Evolutionary conservation across 352 stramenopile genomes (phyloP), one percentile per base, ranked within the genome.

Genomic region (Globisporangium okanoganense): DNA sequence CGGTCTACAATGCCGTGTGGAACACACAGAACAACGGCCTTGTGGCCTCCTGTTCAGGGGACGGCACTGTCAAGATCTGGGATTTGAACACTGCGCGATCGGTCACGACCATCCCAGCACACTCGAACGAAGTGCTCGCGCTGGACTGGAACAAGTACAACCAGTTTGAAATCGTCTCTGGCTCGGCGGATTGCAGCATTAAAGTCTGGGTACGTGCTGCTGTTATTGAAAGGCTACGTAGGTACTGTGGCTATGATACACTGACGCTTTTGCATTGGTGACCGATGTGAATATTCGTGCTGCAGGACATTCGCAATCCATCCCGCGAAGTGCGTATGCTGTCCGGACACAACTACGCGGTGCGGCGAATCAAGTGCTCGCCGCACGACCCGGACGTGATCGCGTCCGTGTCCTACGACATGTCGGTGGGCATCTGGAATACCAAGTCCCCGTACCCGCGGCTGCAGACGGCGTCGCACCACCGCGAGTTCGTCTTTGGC

Each of bases 91-190:
- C 69, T 29, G 73, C 61, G 8, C 74, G 67, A 0, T 86, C 79
- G 0, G 57, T 87, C 27, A 74, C 69, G 2, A 90, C 78, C 29
- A 91, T 96, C 53, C 38, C 66, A n/a, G 86, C 83, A 16, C 86
- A 95, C 65, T 65, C 69, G 47, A 88, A 88, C 41, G 90, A 97
- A 55, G 86, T 97, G 44, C 79, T 97, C 0, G 72, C 83, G 24
- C 73, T 94, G 44, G 90, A 97, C 70, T 97, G 90, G 90, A 96
- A 96, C 78, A 97, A 97, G 73, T 97, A 97, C 75, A 95, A 96
- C 51, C 78, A 91, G 52, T 92, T 90, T 45, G 70, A 96, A 67
- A 65, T 97, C 57, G 85, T 93, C 27, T 93, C 88, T 0, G 90
- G 88, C 27, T 96, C 87, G 7, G 82, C 85, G 1, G 89, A 96